Conservation (phyloP, 2,329 filamentous ascomycete genomes). For the Torrubiella hemipterigena region DNA sequence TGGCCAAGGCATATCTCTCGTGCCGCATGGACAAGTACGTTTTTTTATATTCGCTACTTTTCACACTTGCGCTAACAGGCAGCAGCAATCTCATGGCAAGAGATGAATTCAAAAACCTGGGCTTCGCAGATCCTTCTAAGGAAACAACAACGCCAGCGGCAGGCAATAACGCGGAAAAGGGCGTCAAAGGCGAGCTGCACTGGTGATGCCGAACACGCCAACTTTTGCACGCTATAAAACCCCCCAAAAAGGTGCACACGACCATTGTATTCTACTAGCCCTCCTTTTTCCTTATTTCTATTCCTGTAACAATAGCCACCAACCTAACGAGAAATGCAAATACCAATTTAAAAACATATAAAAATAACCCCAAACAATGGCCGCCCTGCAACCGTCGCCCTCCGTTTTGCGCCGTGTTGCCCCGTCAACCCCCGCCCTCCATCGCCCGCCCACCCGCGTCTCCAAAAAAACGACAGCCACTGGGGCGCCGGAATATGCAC, state of each 20-base stretch:
- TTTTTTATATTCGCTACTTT: neutral
- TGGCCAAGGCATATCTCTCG: constrained; percentile 79
- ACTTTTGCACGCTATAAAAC: neutral
- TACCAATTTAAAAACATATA: too few species aligned
- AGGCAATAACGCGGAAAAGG: constrained; percentile 17
- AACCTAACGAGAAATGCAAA: too few species aligned
- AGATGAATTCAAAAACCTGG: constrained; percentile 90
- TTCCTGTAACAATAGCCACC: too few species aligned
- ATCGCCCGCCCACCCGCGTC: constrained; percentile 5
- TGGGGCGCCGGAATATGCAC: too few species aligned
- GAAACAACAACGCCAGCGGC: constrained; percentile 8
- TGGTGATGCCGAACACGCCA: constrained; percentile 16
- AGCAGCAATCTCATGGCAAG: constrained; percentile 88
- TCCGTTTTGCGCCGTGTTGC: constrained; percentile 11
- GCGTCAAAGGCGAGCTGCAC: constrained; percentile 23
- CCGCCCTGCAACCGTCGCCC: too few species aligned
- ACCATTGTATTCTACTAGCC: neutral
- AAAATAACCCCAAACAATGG: constrained; percentile 12
- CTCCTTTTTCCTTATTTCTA: neutral
- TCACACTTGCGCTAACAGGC: neutral
- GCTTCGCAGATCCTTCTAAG: constrained; percentile 40
- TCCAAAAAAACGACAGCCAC: constrained; percentile 2
- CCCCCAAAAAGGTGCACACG: too few species aligned
- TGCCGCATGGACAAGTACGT: constrained; percentile 91
- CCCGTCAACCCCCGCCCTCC: constrained; percentile 10